A percentile compares a stretch with the other conserved stretches of the same genome.
Conservation (phyloP, 148 eudicot genomes). For the Persicaria tinctoria region DNA sequence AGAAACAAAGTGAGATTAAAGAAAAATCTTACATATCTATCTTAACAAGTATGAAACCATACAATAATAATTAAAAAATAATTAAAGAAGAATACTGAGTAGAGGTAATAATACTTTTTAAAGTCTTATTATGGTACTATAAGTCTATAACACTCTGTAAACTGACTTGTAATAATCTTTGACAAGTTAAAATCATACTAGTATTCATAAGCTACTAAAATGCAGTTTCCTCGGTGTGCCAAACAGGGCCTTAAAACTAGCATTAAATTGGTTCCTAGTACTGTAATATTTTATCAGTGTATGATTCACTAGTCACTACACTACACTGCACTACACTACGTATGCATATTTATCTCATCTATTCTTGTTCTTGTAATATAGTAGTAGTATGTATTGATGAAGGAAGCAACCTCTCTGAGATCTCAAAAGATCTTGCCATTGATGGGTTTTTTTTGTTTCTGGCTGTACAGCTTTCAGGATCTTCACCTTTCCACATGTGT, state of each 20-base stretch:
- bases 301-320: neutral
- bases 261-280: neutral
- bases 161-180: too few species aligned
- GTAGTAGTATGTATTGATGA: conserved; percentile 14
- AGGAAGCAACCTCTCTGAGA: conserved; percentile 31
- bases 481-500: conserved; percentile 15
- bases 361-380: neutral
- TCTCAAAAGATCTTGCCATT: conserved; percentile 22
- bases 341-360: neutral
- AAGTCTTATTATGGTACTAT: too few species aligned
- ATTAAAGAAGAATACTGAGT: too few species aligned
- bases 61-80: too few species aligned
- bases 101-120: too few species aligned
- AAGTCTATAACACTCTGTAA: too few species aligned
- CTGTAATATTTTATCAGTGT: neutral
- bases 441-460: conserved; percentile 20
- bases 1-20: too few species aligned
- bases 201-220: too few species aligned
- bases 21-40: too few species aligned
- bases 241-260: neutral
- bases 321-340: neutral
- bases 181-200: too few species aligned
- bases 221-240: too few species aligned
- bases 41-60: too few species aligned
- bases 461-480: conserved; percentile 41